Evolutionary conservation across 148 eudicot species (phyloP).

Genomic region (Salicornia ramosissima): DNA sequence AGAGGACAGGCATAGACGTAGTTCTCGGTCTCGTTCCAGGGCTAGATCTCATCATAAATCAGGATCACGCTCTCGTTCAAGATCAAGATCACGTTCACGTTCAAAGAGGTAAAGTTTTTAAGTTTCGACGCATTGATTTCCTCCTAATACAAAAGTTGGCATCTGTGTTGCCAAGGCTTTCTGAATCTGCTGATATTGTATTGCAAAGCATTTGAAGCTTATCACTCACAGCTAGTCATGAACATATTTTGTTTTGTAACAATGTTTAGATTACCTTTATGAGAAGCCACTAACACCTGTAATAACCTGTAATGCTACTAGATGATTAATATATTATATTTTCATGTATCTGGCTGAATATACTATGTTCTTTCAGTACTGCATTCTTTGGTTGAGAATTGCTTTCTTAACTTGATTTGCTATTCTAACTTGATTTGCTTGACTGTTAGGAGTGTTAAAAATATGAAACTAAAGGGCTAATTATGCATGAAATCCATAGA

Average conservation of each 20-base stretch:
- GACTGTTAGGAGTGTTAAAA: background rate
- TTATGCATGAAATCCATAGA: background rate
- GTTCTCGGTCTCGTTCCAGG: conserved; percentile 68
- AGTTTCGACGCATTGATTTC: too few relatives aligned
- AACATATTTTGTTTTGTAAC: background rate
- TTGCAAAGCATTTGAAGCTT: background rate
- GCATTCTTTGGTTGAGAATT: background rate
- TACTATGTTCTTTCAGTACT: background rate
- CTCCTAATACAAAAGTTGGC: background rate
- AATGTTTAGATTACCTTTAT: background rate
- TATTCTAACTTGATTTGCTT: background rate
- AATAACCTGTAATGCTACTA: background rate
- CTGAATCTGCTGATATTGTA: background rate
- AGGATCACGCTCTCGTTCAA: conserved; percentile 64
- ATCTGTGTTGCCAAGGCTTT: background rate
- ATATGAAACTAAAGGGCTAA: background rate
- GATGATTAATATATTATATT: background rate
- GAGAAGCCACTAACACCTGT: background rate
- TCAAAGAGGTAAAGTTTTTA: conserved; percentile 54
- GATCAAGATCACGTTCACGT: conserved; percentile 55
- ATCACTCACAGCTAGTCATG: background rate
- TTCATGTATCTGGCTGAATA: background rate
- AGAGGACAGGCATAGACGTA: conserved; percentile 58
- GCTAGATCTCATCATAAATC: conserved; percentile 78
- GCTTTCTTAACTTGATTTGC: background rate